Base-by-base conservation (phyloP, 2,329 filamentous ascomycete genomes). In the Rosellinia necatrix region DNA sequence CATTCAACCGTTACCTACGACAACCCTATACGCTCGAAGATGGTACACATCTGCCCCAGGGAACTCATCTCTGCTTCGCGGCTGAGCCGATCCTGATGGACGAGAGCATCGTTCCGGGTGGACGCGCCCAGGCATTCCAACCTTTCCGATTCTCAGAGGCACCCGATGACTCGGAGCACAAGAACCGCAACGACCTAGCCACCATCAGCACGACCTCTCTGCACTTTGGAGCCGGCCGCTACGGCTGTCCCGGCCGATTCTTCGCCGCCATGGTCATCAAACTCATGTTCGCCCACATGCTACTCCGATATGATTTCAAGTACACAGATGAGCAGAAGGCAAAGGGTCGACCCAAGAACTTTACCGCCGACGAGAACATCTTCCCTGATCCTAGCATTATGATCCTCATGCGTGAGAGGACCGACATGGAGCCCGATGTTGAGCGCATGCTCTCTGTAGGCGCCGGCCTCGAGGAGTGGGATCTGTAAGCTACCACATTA, bases 21-120 rank as follows among this genome's bases (percentile, higher is more conserved):
- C 19, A 22, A 4, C 12, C 34, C n/a, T 7, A 37, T 3, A 22
- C 19, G 12, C 35, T 55, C 19, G 2, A 9, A n/a, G 52, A 55
- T 21, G 46, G 46, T 3, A 49, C 17, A 4, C 2, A 4, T 7
- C 19, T 55, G 1, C 52, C 44, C 3, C 8, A 27, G 3, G 52
- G 52, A 2, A 56, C 47, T 2, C 53, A 56, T n/a, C 15, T 56
- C 40, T 13, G 38, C 32, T 24, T 50, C 3, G 46, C 52, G n/a
- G 43, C 46, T 2, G 24, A 55, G 6, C 25, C 43, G 6, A 17
- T 55, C 9, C 12, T 43, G 6, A 6, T 9, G 6, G 32, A 35
- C 32, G 6, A 6, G 4, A 4, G 4, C 30, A 34, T 34, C 10
- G 6, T 34, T 32, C 30, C 30, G 30, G 30, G 30, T 13, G 30